phyloP scores from a whole-genome alignment of 768 basidiomycete species.

The Suillus placidus region DNA sequence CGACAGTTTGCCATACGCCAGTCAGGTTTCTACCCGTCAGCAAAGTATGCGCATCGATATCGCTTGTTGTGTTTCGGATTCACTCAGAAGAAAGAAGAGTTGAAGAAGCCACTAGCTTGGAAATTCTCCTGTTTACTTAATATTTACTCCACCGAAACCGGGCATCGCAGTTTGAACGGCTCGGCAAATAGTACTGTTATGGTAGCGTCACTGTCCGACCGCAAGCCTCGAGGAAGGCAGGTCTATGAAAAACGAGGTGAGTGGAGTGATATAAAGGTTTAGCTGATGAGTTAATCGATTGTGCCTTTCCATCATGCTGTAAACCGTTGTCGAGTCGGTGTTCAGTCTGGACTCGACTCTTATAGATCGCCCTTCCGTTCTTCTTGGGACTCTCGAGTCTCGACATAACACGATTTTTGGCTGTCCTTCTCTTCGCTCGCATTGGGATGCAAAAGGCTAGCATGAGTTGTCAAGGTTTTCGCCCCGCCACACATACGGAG shows the following conservation, averaged over 20 bases:
- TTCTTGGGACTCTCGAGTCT: background rate
- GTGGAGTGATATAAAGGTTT: constrained; percentile 1
- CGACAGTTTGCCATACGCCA: background rate
- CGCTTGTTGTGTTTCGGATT: constrained; percentile 1
- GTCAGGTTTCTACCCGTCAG: background rate
- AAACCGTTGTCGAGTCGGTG: background rate
- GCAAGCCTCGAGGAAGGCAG: constrained; percentile 7
- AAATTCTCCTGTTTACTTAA: constrained; percentile 1
- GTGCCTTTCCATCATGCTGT: constrained; percentile 6
- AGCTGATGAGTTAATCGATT: background rate
- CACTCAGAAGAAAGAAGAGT: constrained; percentile 5
- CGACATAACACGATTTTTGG: background rate
- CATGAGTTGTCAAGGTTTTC: background rate
- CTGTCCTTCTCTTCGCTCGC: background rate
- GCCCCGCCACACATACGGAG: background rate
- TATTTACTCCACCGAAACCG: constrained; percentile 1
- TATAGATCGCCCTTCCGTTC: background rate
- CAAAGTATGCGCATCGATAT: background rate
- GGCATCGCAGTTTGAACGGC: constrained; percentile 3
- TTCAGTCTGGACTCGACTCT: background rate
- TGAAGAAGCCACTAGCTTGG: background rate
- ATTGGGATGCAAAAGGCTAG: background rate
- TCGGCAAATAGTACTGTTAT: background rate
- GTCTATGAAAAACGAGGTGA: constrained; percentile 7
- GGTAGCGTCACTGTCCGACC: background rate